Evolutionary conservation across 1,284 basidiomycete genomes (phyloP).

Genomic region (Puccinia horiana): DNA sequence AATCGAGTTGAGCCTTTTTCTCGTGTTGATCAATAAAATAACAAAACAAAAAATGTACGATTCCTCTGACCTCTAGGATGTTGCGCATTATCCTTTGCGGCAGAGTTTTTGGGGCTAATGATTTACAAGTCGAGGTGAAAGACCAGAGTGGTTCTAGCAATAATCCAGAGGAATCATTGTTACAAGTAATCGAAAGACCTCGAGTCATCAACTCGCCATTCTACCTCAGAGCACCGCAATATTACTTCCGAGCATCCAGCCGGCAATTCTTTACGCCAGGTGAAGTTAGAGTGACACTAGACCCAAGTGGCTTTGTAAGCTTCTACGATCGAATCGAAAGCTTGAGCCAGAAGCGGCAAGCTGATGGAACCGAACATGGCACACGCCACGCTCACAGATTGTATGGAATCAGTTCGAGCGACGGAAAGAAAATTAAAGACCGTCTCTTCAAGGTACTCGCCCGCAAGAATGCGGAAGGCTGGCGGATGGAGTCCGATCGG

Average conservation of each 20-base stretch:
- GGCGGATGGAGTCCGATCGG: background rate
- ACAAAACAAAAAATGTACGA: background rate
- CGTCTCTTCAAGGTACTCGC: conserved; percentile 8
- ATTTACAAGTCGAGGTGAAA: background rate
- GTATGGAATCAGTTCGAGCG: conserved; percentile 26
- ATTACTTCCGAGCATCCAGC: conserved; percentile 59
- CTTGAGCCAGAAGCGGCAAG: background rate
- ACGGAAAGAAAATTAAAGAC: conserved; percentile 1
- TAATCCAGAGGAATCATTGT: background rate
- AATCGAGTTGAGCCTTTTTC: background rate
- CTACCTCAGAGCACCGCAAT: conserved; percentile 49
- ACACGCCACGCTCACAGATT: conserved; percentile 1
- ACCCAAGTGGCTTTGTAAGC: conserved; percentile 60
- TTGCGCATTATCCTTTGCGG: background rate
- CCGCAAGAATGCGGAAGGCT: conserved; percentile 23
- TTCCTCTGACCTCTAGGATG: background rate
- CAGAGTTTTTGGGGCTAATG: background rate
- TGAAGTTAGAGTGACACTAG: conserved; percentile 61
- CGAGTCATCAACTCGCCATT: background rate
- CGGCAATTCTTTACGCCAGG: conserved; percentile 61
- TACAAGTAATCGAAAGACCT: background rate
- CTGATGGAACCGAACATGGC: background rate
- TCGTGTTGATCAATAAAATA: background rate
- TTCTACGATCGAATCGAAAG: conserved; percentile 62
- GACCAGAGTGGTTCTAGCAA: background rate